Base-by-base conservation (phyloP, 805 yeast genomes). In the Kuraishia cidri region DNA sequence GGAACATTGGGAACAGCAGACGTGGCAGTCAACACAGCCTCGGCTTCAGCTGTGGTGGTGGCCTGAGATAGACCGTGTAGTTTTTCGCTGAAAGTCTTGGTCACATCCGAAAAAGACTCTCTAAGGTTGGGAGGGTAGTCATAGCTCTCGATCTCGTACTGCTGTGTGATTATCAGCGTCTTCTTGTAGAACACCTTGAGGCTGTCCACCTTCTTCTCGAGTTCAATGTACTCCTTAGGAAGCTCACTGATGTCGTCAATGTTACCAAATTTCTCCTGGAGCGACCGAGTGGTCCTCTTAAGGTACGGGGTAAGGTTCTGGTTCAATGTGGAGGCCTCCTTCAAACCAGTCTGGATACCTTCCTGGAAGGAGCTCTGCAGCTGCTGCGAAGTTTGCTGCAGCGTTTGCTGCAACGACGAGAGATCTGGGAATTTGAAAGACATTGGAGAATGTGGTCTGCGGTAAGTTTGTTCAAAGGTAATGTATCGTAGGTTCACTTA, bases 91-190 rank as follows among this genome's bases (percentile, higher is more conserved):
- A 78, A 51, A 4, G 75, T 56, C 43, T 72, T 70, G 24, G 79
- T 73, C 47, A 79, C 74, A 43, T 80, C 79, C 30, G 62, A 60
- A 16, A 75, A 62, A 29, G 82, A 73, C 44, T 83, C 90, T 39
- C 69, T 68, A 40, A 82, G 55, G 51, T 79, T 79, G 34, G 92
- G 90, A 17, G 94, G 94, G 46, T 80, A 82, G 52, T 83, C 94
- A 51, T 83, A 83, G 31, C 82, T 72, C 44, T 79, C 81, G 39
- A 79, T 73, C 46, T 72, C 85, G 48, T 74, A 83, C 26, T 87
- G 83, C 31, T 62, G 64, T 5, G 79, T 66, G 34, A 73, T 68
- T 4, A 58, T 41, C n/a, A 71, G 45, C 9, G 69, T 46, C 46
- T 66, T 65, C 43, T 63, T 74, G 57, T 79, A 77, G 37, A 76